These are phyloP conservation scores for Aspergillus bertholletiae DNA, from an alignment of 495 filamentous ascomycete species.

Conservation along the genomic window DNA sequence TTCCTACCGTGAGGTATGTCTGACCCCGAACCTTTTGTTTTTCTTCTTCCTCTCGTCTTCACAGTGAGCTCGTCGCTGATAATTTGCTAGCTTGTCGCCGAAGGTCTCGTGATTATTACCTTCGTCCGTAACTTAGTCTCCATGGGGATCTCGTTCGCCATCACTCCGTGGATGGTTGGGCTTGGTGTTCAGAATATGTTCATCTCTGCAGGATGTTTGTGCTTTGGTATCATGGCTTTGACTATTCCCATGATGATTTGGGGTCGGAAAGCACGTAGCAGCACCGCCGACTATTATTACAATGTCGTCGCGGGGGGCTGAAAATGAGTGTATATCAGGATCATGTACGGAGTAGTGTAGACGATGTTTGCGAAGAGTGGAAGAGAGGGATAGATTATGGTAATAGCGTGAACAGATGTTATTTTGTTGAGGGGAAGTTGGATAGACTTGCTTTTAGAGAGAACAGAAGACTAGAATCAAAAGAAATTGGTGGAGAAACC, in stretches of 20 bases:
- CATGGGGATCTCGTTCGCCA: conserved; percentile 1
- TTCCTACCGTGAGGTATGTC: conserved; percentile 23
- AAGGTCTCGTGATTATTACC: conserved; percentile 4
- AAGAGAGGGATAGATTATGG: no score
- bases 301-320: neutral
- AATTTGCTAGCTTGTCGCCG: conserved; percentile 2
- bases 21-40: neutral
- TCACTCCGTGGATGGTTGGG: conserved; percentile 1
- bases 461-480: no score
- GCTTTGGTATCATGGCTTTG: neutral
- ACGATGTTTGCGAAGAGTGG: no score
- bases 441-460: no score
- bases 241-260: conserved; percentile 5
- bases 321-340: neutral
- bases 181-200: conserved; percentile 7
- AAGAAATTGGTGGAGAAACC: no score
- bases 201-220: neutral
- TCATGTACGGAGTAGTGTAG: no score
- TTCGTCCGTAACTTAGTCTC: conserved; percentile 1
- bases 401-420: no score
- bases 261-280: neutral
- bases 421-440: no score
- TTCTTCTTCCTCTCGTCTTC: neutral
- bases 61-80: neutral
- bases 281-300: conserved; percentile 1